Evolutionary conservation across 768 basidiomycete species (phyloP).

Genomic region (Boletus tylopilopsis): DNA sequence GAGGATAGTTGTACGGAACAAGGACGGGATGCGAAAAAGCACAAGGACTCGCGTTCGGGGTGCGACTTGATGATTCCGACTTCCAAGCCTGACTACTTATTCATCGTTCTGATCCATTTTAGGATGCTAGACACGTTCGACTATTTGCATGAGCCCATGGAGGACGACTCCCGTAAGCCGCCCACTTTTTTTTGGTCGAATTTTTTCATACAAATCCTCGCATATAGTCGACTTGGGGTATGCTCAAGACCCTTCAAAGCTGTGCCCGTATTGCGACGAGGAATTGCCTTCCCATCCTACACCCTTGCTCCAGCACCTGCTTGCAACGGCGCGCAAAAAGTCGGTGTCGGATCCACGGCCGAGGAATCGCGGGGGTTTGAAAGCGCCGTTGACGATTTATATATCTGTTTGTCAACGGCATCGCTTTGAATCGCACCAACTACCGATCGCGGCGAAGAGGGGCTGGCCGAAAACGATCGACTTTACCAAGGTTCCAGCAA

Average conservation of each 20-base stretch:
- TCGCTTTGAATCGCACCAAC: conserved; percentile 66
- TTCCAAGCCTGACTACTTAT: conserved; percentile 11
- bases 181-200: background rate
- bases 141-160: conserved; percentile 19
- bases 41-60: conserved; percentile 26
- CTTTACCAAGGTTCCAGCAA: conserved; percentile 49
- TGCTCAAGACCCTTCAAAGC: conserved; percentile 54
- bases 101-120: background rate
- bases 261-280: conserved; percentile 83
- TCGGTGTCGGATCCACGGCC: conserved; percentile 63
- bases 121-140: conserved; percentile 11
- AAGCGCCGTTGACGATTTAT: conserved; percentile 48
- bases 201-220: background rate
- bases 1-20: conserved; percentile 30
- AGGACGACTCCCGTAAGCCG: conserved; percentile 43
- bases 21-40: conserved; percentile 30
- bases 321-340: conserved; percentile 48
- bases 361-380: conserved; percentile 63
- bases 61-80: background rate
- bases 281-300: conserved; percentile 62
- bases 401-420: conserved; percentile 74
- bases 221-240: conserved; percentile 49
- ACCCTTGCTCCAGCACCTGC: conserved; percentile 50
- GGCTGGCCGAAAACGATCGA: conserved; percentile 79
- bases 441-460: conserved; percentile 64